Conservation (phyloP, 1,284 basidiomycete species). For the Vanrija pseudolonga region DNA sequence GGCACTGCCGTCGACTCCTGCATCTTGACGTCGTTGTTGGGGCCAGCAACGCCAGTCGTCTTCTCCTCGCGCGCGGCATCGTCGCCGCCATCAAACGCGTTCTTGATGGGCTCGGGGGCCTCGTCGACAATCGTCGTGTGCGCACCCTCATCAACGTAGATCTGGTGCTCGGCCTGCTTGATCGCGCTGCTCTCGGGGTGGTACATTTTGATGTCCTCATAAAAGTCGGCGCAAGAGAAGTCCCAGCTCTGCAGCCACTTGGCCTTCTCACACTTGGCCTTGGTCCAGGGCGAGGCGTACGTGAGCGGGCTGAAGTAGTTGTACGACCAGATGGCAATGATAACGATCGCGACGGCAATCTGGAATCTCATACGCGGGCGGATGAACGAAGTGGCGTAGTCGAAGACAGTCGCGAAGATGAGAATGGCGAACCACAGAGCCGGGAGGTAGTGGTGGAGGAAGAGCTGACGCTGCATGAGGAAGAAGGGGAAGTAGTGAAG, state of each 20-base stretch:
- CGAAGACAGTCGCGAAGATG: constrained; percentile 72
- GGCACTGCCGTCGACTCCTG: constrained; percentile 29
- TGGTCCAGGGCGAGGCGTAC: constrained; percentile 88
- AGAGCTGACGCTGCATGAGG: constrained; percentile 92
- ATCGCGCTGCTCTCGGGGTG: constrained; percentile 6
- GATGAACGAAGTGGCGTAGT: constrained; percentile 74
- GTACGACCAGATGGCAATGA: constrained; percentile 75
- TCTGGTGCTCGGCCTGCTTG: constrained; percentile 21
- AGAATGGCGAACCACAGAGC: constrained; percentile 92
- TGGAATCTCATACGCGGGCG: constrained; percentile 73
- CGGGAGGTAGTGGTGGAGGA: constrained; percentile 95
- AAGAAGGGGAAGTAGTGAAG: constrained; percentile 95
- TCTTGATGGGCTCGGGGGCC: constrained; percentile 46
- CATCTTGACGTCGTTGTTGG: constrained; percentile 41
- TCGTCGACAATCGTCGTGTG: constrained; percentile 36
- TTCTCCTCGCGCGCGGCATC: constrained; percentile 40
- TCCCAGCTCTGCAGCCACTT: constrained; percentile 93
- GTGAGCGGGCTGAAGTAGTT: constrained; percentile 73
- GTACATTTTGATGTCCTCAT: constrained; percentile 37
- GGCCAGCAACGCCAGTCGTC: constrained; percentile 40
- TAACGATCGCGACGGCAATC: constrained; percentile 66
- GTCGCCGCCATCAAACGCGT: constrained; percentile 43
- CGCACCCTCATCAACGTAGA: constrained; percentile 22
- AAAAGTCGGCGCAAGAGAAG: constrained; percentile 66
- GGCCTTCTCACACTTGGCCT: constrained; percentile 66